Conservation (phyloP, 352 stramenopile species). For the Phytophthora chlamydospora region DNA sequence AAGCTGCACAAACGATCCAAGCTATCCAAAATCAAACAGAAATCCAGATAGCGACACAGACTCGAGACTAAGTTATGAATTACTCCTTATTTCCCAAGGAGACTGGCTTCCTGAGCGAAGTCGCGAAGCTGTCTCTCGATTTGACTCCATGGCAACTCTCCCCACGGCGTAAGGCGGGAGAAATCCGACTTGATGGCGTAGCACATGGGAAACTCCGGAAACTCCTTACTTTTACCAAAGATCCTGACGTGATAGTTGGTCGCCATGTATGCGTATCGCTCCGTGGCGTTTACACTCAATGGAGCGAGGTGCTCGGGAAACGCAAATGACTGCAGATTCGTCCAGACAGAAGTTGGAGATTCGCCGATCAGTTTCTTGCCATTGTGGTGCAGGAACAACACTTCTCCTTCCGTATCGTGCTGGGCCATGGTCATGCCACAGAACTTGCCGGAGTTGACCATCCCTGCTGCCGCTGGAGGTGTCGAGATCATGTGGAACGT, state of each 20-base stretch:
- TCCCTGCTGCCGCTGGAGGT: slow-evolving; percentile 37
- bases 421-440: slow-evolving; percentile 57
- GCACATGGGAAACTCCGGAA: slow-evolving; percentile 3
- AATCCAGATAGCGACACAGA: background rate
- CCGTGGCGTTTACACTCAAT: no score
- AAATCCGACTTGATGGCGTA: background rate
- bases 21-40: slow-evolving; percentile 14
- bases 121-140: no score
- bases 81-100: background rate
- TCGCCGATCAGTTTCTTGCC: slow-evolving; percentile 36
- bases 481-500: slow-evolving; percentile 47
- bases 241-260: background rate
- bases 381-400: slow-evolving; percentile 57
- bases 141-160: no score
- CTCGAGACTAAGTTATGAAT: slow-evolving; percentile 17
- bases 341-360: slow-evolving; percentile 40
- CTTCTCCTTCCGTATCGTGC: slow-evolving; percentile 31
- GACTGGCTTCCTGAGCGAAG: no score
- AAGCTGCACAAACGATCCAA: slow-evolving; percentile 26
- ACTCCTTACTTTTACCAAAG: background rate
- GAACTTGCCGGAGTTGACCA: slow-evolving; percentile 33
- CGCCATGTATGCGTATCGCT: no score
- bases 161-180: no score
- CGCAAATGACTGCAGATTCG: slow-evolving; percentile 57
- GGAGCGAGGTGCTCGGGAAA: background rate